Evolutionary conservation across 78 protist genomes (phyloP), one percentile per base, ranked within the genome.

Genomic region (Dictyostelium purpureum): DNA sequence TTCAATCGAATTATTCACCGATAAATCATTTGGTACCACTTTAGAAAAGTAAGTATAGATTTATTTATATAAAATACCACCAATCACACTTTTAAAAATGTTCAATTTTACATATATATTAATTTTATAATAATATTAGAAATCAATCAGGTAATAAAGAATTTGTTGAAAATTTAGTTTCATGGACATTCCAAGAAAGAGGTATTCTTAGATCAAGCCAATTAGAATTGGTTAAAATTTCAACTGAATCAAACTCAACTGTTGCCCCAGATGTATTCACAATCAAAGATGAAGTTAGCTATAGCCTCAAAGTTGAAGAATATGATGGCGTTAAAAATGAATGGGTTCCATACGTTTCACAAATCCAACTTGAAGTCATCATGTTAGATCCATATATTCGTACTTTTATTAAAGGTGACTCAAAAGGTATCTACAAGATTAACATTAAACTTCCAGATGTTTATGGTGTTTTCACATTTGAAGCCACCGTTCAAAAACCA

Each of bases 321-420:
- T 85, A 56, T 56, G 69, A 61, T 61, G 69, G 69, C 31, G 74
- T 16, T 43, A 45, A 76, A 52, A 93, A 83, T 65, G 2, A 81
- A 82, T 96, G 97, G 97, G 89, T 89, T 3, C 96, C 97, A 49
- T 96, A 65, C 94, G 71, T 43, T 47, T 85, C 77, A 37, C 94
- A 91, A 88, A 45, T 97, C 19, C 96, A 96, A 77, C 69, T 94
- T 40, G 70, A 77, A 38, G 49, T 85, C 16, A 75, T 93, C 38
- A 85, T 87, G 94, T 82, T 97, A 63, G 97, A 97, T 79, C 98
- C 98, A 37, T 95, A 89, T 61, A 56, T 96, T 45, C 82, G 98
- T 43, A 59, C 82, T 16, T 45, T 52, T 47, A 77, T 97, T 71
- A 61, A 76, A 71, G 80, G 73, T 57, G 65, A 82, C 73, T 7